These are phyloP conservation scores for Alternaria hordeiaustralica DNA, from an alignment of 2,329 filamentous ascomycete species.

Conservation along the genomic window DNA sequence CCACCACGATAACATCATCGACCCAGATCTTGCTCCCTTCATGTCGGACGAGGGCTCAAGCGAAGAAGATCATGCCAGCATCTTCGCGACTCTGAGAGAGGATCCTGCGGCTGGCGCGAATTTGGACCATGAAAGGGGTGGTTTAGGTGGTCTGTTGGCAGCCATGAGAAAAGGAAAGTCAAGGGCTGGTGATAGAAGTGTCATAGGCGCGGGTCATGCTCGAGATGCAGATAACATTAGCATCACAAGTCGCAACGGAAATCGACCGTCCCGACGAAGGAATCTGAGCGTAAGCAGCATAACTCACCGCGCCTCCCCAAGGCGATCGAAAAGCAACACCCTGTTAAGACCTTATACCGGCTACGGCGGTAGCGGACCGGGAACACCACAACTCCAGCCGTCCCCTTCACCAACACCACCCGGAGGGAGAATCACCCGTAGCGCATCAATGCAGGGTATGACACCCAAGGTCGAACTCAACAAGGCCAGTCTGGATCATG, in stretches of 20 bases:
- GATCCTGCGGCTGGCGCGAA: slow-evolving; percentile 67
- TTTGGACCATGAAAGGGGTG: slow-evolving; percentile 74
- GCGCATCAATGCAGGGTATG: slow-evolving; percentile 81
- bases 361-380: slow-evolving; percentile 33
- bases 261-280: slow-evolving; percentile 71
- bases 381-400: slow-evolving; percentile 33
- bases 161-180: slow-evolving; percentile 79
- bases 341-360: slow-evolving; percentile 58
- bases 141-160: slow-evolving; percentile 74
- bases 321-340: slow-evolving; percentile 64
- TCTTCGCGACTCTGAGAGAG: slow-evolving; percentile 75
- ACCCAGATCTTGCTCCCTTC: slow-evolving; percentile 92
- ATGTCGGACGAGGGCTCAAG: slow-evolving; percentile 95
- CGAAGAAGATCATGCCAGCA: slow-evolving; percentile 87
- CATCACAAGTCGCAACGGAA: slow-evolving; percentile 67
- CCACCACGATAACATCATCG: slow-evolving; percentile 97
- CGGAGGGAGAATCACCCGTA: slow-evolving; percentile 63
- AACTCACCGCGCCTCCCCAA: slow-evolving; percentile 74
- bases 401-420: slow-evolving; percentile 36
- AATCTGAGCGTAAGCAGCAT: slow-evolving; percentile 86
- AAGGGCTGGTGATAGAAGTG: slow-evolving; percentile 74
- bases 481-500: slow-evolving; percentile 84
- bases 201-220: slow-evolving; percentile 64
- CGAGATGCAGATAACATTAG: slow-evolving; percentile 71
- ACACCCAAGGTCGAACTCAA: slow-evolving; percentile 84